These are phyloP conservation scores for Vitis amurensis DNA, from an alignment of 164 flowering plant genomes.

Conservation along the genomic window DNA sequence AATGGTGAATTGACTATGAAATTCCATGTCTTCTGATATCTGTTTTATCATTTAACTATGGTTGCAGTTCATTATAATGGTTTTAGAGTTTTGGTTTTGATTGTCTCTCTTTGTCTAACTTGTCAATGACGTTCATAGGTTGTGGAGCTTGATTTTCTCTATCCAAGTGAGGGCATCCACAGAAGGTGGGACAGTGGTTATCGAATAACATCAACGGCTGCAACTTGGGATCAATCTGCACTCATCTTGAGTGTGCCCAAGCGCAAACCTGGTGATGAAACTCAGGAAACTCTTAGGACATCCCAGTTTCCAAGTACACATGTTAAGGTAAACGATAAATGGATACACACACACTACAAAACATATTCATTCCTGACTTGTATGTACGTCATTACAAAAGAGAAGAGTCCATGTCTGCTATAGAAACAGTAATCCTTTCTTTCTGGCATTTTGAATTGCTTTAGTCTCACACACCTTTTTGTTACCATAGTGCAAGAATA, in stretches of 20 bases:
- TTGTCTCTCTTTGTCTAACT: conserved; percentile 2
- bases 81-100: not conserved
- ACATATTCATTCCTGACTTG: too few species aligned
- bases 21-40: too few species aligned
- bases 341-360: not conserved
- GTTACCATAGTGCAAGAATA: too few species aligned
- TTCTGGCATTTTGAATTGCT: too few species aligned
- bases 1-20: too few species aligned
- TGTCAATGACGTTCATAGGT: conserved; percentile 40
- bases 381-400: not conserved
- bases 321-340: conserved; percentile 54
- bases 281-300: conserved; percentile 83
- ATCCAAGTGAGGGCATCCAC: conserved; percentile 91
- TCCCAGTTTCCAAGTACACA: conserved; percentile 83
- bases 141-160: conserved; percentile 90
- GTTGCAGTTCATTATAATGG: not conserved
- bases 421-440: not conserved
- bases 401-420: not conserved
- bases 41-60: too few species aligned
- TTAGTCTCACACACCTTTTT: too few species aligned
- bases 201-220: conserved; percentile 79
- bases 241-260: conserved; percentile 79
- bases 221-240: conserved; percentile 86
- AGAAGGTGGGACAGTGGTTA: conserved; percentile 82
- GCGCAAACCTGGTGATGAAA: conserved; percentile 77